These are phyloP conservation scores for Cercophora newfieldiana DNA, from an alignment of 495 filamentous ascomycete species.

Conservation along the genomic window DNA sequence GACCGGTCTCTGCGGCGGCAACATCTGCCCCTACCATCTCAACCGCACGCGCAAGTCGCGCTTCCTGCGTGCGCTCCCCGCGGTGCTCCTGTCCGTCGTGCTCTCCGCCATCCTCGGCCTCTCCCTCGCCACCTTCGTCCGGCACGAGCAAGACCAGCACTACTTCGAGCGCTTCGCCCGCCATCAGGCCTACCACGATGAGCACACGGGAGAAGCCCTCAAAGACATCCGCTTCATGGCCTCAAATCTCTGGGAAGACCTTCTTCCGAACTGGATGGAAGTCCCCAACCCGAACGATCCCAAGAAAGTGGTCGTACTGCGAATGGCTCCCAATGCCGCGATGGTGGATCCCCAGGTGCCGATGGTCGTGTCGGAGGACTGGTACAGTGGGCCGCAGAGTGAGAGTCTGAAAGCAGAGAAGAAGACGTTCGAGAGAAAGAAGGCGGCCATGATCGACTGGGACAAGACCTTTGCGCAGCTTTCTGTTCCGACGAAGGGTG, in stretches of 20 bases:
- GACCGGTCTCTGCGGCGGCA: no score
- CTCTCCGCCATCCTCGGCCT: background rate
- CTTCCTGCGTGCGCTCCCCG: no score
- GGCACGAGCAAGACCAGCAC: background rate
- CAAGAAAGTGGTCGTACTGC: background rate
- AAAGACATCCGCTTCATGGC: background rate
- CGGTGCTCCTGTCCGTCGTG: background rate
- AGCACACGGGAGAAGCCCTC: background rate
- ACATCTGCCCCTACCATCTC: no score
- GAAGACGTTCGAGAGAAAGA: background rate
- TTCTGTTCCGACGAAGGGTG: no score
- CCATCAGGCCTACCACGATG: background rate
- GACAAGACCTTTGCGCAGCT: background rate
- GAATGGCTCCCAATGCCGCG: no score
- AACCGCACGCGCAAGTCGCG: no score
- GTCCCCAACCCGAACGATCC: background rate
- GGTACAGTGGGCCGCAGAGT: background rate
- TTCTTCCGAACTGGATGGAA: background rate
- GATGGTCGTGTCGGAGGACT: background rate
- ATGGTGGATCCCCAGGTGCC: background rate
- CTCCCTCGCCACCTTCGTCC: background rate
- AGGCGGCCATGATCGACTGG: background rate
- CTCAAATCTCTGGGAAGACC: background rate
- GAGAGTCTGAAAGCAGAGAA: background rate
- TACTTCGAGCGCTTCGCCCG: background rate